Evolutionary conservation across 1,284 basidiomycete species (phyloP).

Genomic region (Irpex sp.): DNA sequence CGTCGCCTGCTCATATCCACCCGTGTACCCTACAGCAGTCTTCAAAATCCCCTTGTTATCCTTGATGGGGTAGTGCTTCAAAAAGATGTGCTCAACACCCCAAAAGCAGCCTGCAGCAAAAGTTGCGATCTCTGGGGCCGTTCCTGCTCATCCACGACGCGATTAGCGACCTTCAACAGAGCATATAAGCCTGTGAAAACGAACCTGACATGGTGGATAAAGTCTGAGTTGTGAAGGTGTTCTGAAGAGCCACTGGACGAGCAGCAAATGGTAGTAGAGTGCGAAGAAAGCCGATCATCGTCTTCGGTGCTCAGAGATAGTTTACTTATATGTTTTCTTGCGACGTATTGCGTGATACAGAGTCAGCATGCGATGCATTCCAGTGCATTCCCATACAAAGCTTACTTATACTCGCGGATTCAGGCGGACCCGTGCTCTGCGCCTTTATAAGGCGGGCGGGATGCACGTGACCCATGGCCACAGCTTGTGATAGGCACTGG

Average conservation of each 20-base stretch:
- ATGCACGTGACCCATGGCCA: too few relatives aligned
- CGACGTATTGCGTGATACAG: too few relatives aligned
- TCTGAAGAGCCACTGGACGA: background rate
- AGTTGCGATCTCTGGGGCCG: conserved; percentile 56
- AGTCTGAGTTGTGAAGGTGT: background rate
- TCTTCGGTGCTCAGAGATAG: too few relatives aligned
- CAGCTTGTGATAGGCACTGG: too few relatives aligned
- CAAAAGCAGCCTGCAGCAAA: conserved; percentile 75
- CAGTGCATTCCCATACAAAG: too few relatives aligned
- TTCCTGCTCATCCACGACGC: background rate
- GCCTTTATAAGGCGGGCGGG: too few relatives aligned
- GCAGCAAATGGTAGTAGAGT: background rate
- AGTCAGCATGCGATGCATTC: too few relatives aligned
- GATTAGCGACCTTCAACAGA: background rate
- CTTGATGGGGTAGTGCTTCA: conserved; percentile 70
- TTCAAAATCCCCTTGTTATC: conserved; percentile 65
- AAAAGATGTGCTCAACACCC: conserved; percentile 85
- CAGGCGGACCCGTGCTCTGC: too few relatives aligned
- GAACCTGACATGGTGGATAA: conserved; percentile 11
- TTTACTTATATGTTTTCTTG: too few relatives aligned
- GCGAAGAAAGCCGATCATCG: background rate
- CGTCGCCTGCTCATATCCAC: conserved; percentile 51
- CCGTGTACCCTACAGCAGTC: conserved; percentile 79
- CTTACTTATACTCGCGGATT: too few relatives aligned
- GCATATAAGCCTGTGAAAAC: background rate